phyloP scores from a whole-genome alignment of 2,329 filamentous ascomycete species.

The Bipolaris victoriae region DNA sequence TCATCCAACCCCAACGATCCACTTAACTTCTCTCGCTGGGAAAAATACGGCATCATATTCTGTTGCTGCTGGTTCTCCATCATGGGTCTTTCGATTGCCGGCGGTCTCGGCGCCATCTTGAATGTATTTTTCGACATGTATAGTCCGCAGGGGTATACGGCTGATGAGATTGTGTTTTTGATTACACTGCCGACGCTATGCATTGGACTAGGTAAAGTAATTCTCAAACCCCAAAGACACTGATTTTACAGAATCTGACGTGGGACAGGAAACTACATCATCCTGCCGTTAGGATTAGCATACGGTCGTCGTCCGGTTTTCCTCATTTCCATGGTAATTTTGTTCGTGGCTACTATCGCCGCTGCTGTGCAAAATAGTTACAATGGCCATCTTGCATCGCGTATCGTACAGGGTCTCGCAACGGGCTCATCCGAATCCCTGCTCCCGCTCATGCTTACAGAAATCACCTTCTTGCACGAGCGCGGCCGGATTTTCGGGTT shows the following conservation, averaged over 20 bases:
- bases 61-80: conserved; percentile 8
- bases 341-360: background rate
- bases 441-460: background rate
- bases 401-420: background rate
- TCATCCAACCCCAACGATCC: conserved; percentile 1
- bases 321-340: background rate
- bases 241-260: too few relatives aligned
- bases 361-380: background rate
- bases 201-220: background rate
- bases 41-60: background rate
- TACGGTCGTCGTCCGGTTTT: background rate
- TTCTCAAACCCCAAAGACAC: too few relatives aligned
- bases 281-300: background rate
- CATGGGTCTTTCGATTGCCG: background rate
- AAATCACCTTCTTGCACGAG: background rate
- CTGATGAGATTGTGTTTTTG: background rate
- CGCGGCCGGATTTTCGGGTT: background rate
- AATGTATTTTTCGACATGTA: conserved; percentile 1
- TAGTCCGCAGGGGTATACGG: background rate
- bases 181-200: background rate
- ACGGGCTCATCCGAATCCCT: background rate
- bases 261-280: background rate
- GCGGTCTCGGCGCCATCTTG: background rate
- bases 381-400: background rate
- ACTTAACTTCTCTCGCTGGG: background rate